These are phyloP conservation scores for Beauveria scarabaeidicola DNA, from an alignment of 2,329 filamentous ascomycete species.

Conservation along the genomic window DNA sequence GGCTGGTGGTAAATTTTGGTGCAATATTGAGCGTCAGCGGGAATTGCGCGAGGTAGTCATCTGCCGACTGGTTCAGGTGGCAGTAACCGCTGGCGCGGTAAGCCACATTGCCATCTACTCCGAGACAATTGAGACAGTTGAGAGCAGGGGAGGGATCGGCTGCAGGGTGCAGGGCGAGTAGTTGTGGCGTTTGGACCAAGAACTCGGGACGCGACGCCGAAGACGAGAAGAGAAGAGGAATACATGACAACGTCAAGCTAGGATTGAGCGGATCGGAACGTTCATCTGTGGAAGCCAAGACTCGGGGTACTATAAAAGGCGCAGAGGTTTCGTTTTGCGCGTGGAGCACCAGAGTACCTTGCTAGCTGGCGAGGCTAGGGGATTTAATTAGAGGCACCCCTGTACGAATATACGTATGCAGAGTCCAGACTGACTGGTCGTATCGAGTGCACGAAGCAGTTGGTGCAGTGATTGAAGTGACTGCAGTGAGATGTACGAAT, in stretches of 20 bases:
- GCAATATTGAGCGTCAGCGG: not conserved
- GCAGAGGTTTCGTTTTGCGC: not conserved
- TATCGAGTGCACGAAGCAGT: not conserved
- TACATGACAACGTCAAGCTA: no score
- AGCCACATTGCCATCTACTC: constrained; percentile 2
- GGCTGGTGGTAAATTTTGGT: not conserved
- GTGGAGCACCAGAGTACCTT: not conserved
- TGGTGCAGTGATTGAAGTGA: not conserved
- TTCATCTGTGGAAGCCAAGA: constrained; percentile 2
- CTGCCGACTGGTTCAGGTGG: constrained; percentile 2
- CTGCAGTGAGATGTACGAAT: not conserved
- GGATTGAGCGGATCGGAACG: not conserved
- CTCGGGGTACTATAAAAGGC: not conserved
- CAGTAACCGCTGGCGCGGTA: not conserved
- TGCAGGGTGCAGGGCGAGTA: not conserved
- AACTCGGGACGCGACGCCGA: no score
- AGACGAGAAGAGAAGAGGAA: not conserved
- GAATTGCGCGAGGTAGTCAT: not conserved
- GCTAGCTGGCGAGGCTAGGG: not conserved
- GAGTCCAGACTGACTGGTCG: no score
- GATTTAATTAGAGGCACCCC: not conserved
- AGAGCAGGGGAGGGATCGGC: not conserved
- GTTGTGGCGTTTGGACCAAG: not conserved
- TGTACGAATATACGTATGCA: not conserved
- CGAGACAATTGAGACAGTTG: constrained; percentile 1